Evolutionary conservation across 2,329 filamentous ascomycete genomes (phyloP).

Genomic region (Alternaria brassicae): DNA sequence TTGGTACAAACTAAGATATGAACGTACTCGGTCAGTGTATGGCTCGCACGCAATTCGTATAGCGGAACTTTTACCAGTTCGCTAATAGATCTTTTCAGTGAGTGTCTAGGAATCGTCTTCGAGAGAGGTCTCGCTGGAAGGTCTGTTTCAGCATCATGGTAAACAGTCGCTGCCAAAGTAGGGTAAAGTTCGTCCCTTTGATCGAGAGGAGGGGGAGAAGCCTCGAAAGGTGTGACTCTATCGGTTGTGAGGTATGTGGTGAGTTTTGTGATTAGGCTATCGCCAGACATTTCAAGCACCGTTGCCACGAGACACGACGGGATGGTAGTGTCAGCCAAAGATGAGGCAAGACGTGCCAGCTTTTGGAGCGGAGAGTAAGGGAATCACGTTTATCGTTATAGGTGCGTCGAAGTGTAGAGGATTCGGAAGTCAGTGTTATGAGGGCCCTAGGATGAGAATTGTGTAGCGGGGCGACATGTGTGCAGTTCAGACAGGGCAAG

Average conservation of each 20-base stretch:
- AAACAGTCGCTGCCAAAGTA: not conserved
- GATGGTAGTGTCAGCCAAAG: not conserved
- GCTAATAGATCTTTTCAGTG: slow-evolving; percentile 5
- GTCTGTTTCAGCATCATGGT: not conserved
- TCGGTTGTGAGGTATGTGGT: slow-evolving; percentile 7
- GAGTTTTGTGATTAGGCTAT: slow-evolving; percentile 10
- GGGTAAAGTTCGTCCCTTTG: not conserved
- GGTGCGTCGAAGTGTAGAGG: not conserved
- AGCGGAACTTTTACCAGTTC: not conserved
- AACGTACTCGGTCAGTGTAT: not conserved
- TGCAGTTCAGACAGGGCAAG: not conserved
- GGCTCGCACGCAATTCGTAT: not conserved
- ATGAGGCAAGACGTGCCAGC: not conserved
- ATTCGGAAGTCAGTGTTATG: not conserved
- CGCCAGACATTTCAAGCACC: slow-evolving; percentile 7
- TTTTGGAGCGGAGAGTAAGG: not conserved
- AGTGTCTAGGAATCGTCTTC: not conserved
- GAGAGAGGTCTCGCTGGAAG: not conserved
- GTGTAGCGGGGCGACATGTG: not conserved
- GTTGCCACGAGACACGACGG: not conserved
- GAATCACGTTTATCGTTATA: not conserved
- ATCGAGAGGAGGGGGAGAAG: not conserved
- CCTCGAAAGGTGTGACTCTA: not conserved
- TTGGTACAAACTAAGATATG: not conserved
- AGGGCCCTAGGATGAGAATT: not conserved